Conservation (phyloP, 1,284 basidiomycete genomes). For the Xerocomus minutiporus region DNA sequence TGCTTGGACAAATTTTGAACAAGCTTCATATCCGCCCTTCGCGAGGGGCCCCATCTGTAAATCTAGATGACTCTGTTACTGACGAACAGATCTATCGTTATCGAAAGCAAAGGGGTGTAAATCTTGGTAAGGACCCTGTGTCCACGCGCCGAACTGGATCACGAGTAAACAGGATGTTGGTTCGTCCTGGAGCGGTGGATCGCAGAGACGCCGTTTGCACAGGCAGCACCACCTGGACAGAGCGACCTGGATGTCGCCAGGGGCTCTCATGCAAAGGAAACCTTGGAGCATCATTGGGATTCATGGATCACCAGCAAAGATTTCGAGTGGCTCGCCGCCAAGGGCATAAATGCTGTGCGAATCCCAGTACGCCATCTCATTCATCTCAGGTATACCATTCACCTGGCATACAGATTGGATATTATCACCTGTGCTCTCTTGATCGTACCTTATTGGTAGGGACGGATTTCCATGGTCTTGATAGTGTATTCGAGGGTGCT, state of each 20-base stretch:
- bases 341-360: conserved; percentile 79
- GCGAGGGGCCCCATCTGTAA: background rate
- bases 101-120: conserved; percentile 78
- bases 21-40: conserved; percentile 11
- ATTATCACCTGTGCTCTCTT: conserved; percentile 66
- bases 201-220: conserved; percentile 49
- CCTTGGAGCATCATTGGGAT: conserved; percentile 80
- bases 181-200: conserved; percentile 81
- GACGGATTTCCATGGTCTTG: conserved; percentile 67
- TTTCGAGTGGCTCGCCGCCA: conserved; percentile 69
- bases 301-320: conserved; percentile 69
- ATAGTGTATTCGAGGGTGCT: conserved; percentile 63
- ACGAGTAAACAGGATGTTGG: conserved; percentile 53
- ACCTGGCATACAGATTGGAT: conserved; percentile 57
- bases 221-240: conserved; percentile 52
- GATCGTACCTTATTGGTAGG: conserved; percentile 61
- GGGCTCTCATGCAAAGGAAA: conserved; percentile 54
- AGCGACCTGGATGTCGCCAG: conserved; percentile 76
- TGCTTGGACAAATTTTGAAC: conserved; percentile 13
- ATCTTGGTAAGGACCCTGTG: conserved; percentile 55
- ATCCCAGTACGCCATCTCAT: conserved; percentile 59
- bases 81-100: conserved; percentile 50
- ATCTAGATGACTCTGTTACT: conserved; percentile 9
- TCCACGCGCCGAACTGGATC: conserved; percentile 8
- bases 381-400: background rate